Conservation (phyloP, 768 basidiomycete species). For the Lactarius tabidus region DNA sequence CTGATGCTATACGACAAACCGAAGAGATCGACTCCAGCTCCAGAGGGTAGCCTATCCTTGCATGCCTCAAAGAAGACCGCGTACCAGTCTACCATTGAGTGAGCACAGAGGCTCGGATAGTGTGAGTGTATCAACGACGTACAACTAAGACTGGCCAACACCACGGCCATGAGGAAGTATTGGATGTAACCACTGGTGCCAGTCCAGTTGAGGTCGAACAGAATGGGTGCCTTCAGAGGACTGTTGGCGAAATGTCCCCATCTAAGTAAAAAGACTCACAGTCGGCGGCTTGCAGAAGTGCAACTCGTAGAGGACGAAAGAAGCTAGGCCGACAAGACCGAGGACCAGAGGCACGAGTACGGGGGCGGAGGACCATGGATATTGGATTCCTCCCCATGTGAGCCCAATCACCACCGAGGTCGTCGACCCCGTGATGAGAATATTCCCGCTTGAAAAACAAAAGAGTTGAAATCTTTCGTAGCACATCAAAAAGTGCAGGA, state of each 20-base stretch:
- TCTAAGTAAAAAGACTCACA: slow-evolving; percentile 27
- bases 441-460: slow-evolving; percentile 34
- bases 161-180: slow-evolving; percentile 31
- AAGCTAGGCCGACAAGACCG: slow-evolving; percentile 37
- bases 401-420: slow-evolving; percentile 33
- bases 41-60: slow-evolving; percentile 36
- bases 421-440: slow-evolving; percentile 33
- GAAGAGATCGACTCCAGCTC: slow-evolving; percentile 37
- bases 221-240: slow-evolving; percentile 33
- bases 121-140: not conserved
- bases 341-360: slow-evolving; percentile 42
- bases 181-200: slow-evolving; percentile 35
- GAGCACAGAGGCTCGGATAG: not conserved
- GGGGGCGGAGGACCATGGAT: slow-evolving; percentile 38
- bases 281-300: slow-evolving; percentile 34
- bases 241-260: not conserved
- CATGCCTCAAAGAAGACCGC: slow-evolving; percentile 40
- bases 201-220: slow-evolving; percentile 34
- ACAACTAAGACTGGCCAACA: slow-evolving; percentile 25
- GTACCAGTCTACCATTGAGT: slow-evolving; percentile 36
- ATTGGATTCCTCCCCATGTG: slow-evolving; percentile 43
- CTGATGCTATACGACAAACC: slow-evolving; percentile 38
- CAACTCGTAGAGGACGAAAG: slow-evolving; percentile 39
- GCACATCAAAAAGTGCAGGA: not conserved
- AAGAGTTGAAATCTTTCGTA: not conserved